Base-by-base conservation (phyloP, 257 asterid species). In the Cynanchum wilfordii region DNA sequence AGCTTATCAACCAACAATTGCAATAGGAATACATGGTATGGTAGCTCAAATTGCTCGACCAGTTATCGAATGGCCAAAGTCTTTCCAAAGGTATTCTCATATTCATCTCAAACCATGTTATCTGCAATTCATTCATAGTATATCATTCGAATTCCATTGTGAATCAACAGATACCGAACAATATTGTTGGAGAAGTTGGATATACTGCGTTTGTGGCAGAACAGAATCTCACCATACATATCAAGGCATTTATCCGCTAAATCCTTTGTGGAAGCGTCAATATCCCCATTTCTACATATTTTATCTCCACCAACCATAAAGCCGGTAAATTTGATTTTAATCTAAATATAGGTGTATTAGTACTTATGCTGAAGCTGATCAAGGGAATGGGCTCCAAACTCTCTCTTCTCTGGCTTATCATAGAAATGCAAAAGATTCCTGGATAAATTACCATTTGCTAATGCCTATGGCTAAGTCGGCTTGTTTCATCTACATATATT, bases 11-110 rank as follows among this genome's bases (percentile, higher is more conserved):
- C 95, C 99, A 66, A 88, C 95, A 66, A 73, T 86, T 81, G 95
- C 93, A 66, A 79, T 95, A 66, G 52, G 85, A 70, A 84, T 95
- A 76, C 99, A 83, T 73, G 77, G 88, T 73, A 79, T 84, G 79
- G 74, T 90, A 70, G 95, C 96, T 81, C 99, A 89, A 82, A 87
- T 86, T 33, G 96, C 87, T 80, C 87, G 75, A 85, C 85, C 87
- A 70, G 87, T 82, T 81, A 95, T 95, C 75, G 90, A 90, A 79
- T 95, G 98, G 97, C 99, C 99, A 36, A 92, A 92, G 79, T 89
- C 98, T 73, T 89, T 85, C 79, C 90, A 95, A 11, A 95, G 98
- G 99, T 94, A 82, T 60, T 66, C n/a, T 68, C 55, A 30, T 27
- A 25, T 42, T 72, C 68, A 47, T 20, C 57, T 72, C 10, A 45